Percentiles rank a stretch among this genome's conserved stretches.
These are phyloP conservation scores for Ampelocalamus luodianensis DNA, from an alignment of 176 grass and related monocot genomes.

Conservation along the genomic window DNA sequence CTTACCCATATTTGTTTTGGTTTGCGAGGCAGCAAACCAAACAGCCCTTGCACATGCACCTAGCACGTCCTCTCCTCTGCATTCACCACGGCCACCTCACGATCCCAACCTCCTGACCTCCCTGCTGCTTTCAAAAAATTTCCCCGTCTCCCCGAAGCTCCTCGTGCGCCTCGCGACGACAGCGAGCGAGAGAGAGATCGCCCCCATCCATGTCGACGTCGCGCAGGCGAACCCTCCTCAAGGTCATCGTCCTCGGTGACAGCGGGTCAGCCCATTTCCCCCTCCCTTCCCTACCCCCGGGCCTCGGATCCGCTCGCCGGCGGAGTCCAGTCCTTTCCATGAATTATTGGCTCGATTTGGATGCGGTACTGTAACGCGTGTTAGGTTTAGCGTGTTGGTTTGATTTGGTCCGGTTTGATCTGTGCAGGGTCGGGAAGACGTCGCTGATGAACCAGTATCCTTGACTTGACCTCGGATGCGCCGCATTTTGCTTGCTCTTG, in stretches of 20 bases:
- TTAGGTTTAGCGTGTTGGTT: neutral
- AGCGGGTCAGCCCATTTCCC: conserved; percentile 59
- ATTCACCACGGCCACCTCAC: too few relatives aligned
- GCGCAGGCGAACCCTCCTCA: conserved; percentile 68
- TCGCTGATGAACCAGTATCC: conserved; percentile 99
- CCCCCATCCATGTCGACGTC: conserved; percentile 58
- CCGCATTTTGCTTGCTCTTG: conserved; percentile 8
- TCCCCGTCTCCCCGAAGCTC: neutral
- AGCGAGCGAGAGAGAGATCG: conserved; percentile 41
- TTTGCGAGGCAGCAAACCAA: too few relatives aligned
- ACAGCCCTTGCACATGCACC: neutral
- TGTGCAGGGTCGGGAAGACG: conserved; percentile 95
- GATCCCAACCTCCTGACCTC: too few relatives aligned
- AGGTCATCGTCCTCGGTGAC: conserved; percentile 76
- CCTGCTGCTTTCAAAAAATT: neutral
- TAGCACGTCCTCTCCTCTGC: too few relatives aligned
- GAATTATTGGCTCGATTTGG: conserved; percentile 30
- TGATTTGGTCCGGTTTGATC: conserved; percentile 51
- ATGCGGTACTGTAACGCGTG: conserved; percentile 14
- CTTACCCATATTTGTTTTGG: too few relatives aligned
- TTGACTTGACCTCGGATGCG: conserved; percentile 13
- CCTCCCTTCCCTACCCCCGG: neutral
- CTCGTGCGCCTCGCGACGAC: conserved; percentile 45
- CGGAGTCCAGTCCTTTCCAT: neutral
- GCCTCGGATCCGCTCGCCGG: conserved; percentile 28